Base-by-base conservation (phyloP, 2,329 filamentous ascomycete species). In the Pyrenophora teres region DNA sequence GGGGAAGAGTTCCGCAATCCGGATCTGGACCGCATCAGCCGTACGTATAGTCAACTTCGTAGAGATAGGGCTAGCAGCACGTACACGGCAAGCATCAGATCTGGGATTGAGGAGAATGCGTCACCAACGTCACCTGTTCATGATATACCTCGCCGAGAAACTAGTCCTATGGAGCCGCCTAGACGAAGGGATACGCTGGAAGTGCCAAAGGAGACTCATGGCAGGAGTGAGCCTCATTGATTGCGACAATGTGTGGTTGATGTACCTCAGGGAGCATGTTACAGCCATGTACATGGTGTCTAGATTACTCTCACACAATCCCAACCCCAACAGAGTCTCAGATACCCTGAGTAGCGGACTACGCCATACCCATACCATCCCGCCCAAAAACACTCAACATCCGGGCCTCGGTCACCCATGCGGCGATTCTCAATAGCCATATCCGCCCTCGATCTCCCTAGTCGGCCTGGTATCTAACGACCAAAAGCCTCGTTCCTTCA, bases 1-100 rank as follows among this genome's bases (percentile, higher is more conserved):
- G 84, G 82, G 2, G 83, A 86, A 56, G 60, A 54, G 1, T 53
- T 69, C 2, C 76, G 80, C 25, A 83, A 83, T 40, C 63, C 58
- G 0, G 59, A 65, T 0, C 62, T 83, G 1, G 44, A 54, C 15
- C 57, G 70, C 3, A 76, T 79, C 21, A 74, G 70, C 39, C 68
- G 74, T 25, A 60, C 64, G 4, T 83, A 78, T 50, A 78, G 76
- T 33, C 64, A 53, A 12, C 64, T 43, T 76, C 78, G 4, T 65
- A 76, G 60, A 64, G 71, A 3, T 59, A 70, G 77, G 54, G 66
- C 71, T 0, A 64, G 39, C 13, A 59, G 69, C 32, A 80, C 78
- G 46, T 75, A 77, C 40, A 65, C 58, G 10, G 61, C 69, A 5
- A 75, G 70, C 41, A 53, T 72, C 13, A 50, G 48, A 18, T 74